Base-by-base conservation (phyloP, 768 basidiomycete species). In the Rhizopogon roseolus region DNA sequence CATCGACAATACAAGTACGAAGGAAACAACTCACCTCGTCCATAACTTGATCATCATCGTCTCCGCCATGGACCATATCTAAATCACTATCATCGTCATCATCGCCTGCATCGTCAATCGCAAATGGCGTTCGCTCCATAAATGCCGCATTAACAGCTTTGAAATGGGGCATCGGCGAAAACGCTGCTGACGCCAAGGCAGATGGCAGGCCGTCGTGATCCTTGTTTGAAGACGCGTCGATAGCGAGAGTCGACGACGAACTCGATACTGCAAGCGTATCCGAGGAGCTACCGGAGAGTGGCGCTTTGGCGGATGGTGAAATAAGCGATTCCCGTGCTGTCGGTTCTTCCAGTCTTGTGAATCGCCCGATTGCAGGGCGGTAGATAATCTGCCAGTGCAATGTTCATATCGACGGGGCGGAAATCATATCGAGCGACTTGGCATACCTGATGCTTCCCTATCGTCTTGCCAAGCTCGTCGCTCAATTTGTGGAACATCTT, bases 81-180 rank as follows among this genome's bases (percentile, higher is more conserved):
- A 80, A 71, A 66, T 84, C 71, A 65, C 86, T 70, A 10, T 90
- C 88, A 0, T 85, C 86, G 27, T 88, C 89, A 54, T 87, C 88
- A 59, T 92, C 90, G 50, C 85, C 87, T 4, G 86, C 91, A 69
- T 94, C 93, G 64, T 99, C 97, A 55, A 98, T 97, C n/a, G 93
- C 93, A 66, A 99, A 99, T 58, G 88, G 87, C 25, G 92, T 93
- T 41, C 96, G 77, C 66, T 96, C 90, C 87, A 95, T 87, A 43
- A 93, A 76, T 29, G 90, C 90, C 32, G 87, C 87, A 58, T 82
- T 88, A 49, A 87, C 90, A 0, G 85, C 86, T 61, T 86, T 77
- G 45, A 91, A 75, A 73, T 88, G 80, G 6, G 86, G 79, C 65
- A 84, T 74, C 19, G 85, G 79, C 25, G 82, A 79, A 41, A 80